A percentile compares a stretch with the other conserved stretches of the same genome.
Conservation (phyloP, 345 rosid genomes). For the Boechera divaricarpa region DNA sequence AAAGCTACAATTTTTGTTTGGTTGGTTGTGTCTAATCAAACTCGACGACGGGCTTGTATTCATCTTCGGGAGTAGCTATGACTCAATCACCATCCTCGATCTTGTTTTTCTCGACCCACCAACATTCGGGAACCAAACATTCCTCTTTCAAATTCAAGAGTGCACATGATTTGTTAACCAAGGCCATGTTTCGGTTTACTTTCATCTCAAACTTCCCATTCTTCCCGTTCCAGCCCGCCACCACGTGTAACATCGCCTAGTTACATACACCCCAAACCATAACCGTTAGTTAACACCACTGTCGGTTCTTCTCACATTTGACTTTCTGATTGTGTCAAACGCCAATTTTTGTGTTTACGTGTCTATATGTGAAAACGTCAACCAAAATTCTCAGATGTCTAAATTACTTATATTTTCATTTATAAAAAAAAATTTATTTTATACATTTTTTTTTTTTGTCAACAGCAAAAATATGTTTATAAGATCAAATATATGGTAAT, state of each 20-base stretch:
- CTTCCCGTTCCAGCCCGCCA: conserved; percentile 83
- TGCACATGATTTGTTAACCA: conserved; percentile 78
- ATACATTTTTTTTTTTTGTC: no score
- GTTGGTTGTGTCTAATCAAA: conserved; percentile 4
- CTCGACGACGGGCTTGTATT: conserved; percentile 60
- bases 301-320: not conserved
- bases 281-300: not conserved
- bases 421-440: no score
- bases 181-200: conserved; percentile 77
- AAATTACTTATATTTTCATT: no score
- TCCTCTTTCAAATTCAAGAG: conserved; percentile 70
- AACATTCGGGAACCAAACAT: conserved; percentile 70
- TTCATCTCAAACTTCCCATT: conserved; percentile 54
- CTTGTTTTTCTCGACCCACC: conserved; percentile 94
- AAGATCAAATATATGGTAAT: no score
- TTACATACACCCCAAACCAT: conserved; percentile 38
- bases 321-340: not conserved
- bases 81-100: conserved; percentile 71
- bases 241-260: conserved; percentile 73
- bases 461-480: no score
- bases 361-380: no score
- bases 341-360: not conserved
- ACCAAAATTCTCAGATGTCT: no score
- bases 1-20: not conserved
- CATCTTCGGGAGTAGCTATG: conserved; percentile 56